Percentiles rank a stretch among this genome's conserved stretches.
phyloP scores from a whole-genome alignment of 805 yeast genomes.

The Cyberlindnera mycetangii region DNA sequence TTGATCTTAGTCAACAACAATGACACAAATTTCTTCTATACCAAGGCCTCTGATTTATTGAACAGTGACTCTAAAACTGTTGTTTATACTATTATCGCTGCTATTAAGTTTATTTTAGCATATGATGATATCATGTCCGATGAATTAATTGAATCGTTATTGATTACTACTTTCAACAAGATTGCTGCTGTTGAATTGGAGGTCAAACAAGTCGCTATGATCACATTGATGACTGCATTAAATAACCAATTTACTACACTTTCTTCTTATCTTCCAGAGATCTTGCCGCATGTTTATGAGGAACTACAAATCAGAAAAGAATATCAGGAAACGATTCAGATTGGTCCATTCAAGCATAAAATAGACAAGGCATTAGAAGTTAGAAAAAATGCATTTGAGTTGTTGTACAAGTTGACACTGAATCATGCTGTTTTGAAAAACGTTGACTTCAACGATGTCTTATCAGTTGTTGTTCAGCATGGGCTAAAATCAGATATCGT shows the following conservation, averaged over 20 bases:
- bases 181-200: slow-evolving; percentile 41
- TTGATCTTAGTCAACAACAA: slow-evolving; percentile 30
- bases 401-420: slow-evolving; percentile 50
- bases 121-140: slow-evolving; percentile 27
- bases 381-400: slow-evolving; percentile 69
- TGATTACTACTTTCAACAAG: slow-evolving; percentile 23
- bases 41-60: slow-evolving; percentile 22
- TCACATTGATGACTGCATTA: slow-evolving; percentile 55
- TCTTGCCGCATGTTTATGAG: slow-evolving; percentile 49
- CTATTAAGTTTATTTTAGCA: slow-evolving; percentile 36
- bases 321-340: slow-evolving; percentile 62
- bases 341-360: slow-evolving; percentile 86
- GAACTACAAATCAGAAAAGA: slow-evolving; percentile 55
- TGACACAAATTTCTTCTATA: slow-evolving; percentile 30
- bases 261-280: slow-evolving; percentile 40
- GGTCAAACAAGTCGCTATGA: slow-evolving; percentile 58
- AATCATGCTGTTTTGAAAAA: slow-evolving; percentile 22
- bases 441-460: slow-evolving; percentile 34
- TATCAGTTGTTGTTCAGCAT: slow-evolving; percentile 33
- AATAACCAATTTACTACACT: slow-evolving; percentile 52
- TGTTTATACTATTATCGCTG: slow-evolving; percentile 31
- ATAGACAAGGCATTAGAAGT: slow-evolving; percentile 75
- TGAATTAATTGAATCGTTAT: slow-evolving; percentile 23
- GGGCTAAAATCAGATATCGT: slow-evolving; percentile 38
- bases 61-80: slow-evolving; percentile 20